phyloP scores from a whole-genome alignment of 202 grass and related monocot species.

The Bolboschoenoplectus hybrid region DNA sequence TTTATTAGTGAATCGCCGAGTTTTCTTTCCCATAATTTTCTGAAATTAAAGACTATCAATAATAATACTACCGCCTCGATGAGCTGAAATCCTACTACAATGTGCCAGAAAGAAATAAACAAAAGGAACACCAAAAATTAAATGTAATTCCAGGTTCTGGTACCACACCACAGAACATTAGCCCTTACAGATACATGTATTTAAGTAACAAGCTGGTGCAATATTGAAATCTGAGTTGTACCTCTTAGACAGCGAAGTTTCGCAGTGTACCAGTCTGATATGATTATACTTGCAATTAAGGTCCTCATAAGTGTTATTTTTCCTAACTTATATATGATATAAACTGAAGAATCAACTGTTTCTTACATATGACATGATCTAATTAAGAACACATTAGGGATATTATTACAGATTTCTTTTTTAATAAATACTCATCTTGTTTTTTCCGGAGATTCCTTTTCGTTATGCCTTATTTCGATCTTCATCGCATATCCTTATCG shows the following conservation, averaged over 20 bases:
- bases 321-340: not conserved
- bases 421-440: too few relatives aligned
- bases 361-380: not conserved
- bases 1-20: not conserved
- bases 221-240: not conserved
- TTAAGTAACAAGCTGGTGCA: not conserved
- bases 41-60: not conserved
- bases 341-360: not conserved
- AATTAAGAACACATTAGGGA: not conserved
- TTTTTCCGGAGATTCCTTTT: too few relatives aligned
- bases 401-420: too few relatives aligned
- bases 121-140: not conserved
- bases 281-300: not conserved
- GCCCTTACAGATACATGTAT: not conserved
- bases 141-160: not conserved
- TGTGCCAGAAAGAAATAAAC: not conserved
- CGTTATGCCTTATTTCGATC: too few relatives aligned
- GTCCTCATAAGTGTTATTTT: too few relatives aligned
- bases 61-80: not conserved
- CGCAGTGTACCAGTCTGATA: not conserved
- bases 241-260: not conserved
- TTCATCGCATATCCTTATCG: too few relatives aligned
- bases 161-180: not conserved
- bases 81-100: not conserved
- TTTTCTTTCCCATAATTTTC: not conserved